phyloP scores from a whole-genome alignment of 768 basidiomycete genomes.

The Calocera cornea region DNA sequence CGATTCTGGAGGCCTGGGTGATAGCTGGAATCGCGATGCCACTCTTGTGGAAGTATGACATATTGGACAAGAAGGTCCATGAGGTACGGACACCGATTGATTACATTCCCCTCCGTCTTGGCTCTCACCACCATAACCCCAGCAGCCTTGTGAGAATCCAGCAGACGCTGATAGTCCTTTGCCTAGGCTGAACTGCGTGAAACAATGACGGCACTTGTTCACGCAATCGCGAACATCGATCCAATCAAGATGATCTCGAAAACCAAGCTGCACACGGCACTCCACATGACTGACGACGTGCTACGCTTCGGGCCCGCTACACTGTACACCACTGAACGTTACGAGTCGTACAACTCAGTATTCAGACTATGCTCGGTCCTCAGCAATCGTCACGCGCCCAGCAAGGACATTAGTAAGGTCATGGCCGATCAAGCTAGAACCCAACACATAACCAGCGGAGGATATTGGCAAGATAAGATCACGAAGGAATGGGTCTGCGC shows the following conservation, averaged over 20 bases:
- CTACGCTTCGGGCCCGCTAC: neutral
- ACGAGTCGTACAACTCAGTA: constrained; percentile 1
- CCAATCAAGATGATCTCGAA: neutral
- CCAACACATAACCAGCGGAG: neutral
- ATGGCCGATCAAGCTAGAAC: neutral
- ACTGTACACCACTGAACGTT: neutral
- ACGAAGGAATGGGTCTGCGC: neutral
- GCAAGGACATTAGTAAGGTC: constrained; percentile 7
- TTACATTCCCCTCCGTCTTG: neutral
- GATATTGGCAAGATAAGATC: neutral
- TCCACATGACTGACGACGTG: neutral
- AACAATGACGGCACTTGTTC: neutral
- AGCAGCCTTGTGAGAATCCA: too few relatives aligned
- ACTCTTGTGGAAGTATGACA: neutral
- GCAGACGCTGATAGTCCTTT: neutral
- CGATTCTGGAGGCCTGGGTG: neutral
- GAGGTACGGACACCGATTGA: neutral
- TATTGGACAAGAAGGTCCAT: neutral
- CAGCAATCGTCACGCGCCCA: constrained; percentile 11
- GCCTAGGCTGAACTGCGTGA: neutral
- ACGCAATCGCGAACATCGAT: neutral
- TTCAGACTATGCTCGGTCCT: constrained; percentile 2
- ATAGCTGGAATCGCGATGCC: neutral
- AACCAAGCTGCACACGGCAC: neutral
- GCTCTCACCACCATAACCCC: neutral